Evolutionary conservation across 2,329 filamentous ascomycete genomes (phyloP).

Genomic region (Diplocarpon rosae): DNA sequence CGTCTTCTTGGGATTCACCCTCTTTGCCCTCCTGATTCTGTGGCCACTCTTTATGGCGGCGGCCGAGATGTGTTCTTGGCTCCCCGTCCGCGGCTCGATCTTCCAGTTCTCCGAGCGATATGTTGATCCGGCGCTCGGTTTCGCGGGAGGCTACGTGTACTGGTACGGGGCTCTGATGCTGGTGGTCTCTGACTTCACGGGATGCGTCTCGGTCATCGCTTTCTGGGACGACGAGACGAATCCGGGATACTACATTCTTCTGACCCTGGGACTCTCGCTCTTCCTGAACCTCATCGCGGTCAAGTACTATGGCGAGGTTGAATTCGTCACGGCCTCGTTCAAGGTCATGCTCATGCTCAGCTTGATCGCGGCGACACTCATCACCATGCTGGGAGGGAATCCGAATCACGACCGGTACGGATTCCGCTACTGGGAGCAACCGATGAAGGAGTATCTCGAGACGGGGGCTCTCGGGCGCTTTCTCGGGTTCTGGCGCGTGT

Average conservation of each 20-base stretch:
- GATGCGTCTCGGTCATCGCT: conserved; percentile 49
- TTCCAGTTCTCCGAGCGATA: conserved; percentile 38
- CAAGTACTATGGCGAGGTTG: conserved; percentile 44
- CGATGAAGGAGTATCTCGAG: conserved; percentile 51
- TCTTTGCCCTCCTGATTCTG: conserved; percentile 28
- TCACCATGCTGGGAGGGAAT: conserved; percentile 46
- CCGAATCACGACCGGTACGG: conserved; percentile 39
- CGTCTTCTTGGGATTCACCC: conserved; percentile 34
- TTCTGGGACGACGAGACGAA: conserved; percentile 39
- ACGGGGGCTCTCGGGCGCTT: conserved; percentile 47
- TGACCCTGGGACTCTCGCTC: conserved; percentile 25
- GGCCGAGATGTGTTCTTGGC: conserved; percentile 36
- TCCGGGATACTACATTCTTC: conserved; percentile 35
- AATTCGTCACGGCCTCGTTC: conserved; percentile 50
- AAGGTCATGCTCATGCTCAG: conserved; percentile 49
- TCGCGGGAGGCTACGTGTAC: conserved; percentile 35
- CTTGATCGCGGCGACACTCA: conserved; percentile 42
- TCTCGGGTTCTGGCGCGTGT: conserved; percentile 31
- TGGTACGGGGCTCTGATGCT: conserved; percentile 23
- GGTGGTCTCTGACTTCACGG: conserved; percentile 51
- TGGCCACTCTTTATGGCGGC: conserved; percentile 29
- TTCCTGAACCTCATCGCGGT: conserved; percentile 10
- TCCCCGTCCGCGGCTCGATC: conserved; percentile 39
- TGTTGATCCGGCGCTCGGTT: conserved; percentile 38
- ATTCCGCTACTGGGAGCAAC: conserved; percentile 48